Conservation (phyloP, 352 stramenopile genomes). For the Saprolegnia parasitica region DNA sequence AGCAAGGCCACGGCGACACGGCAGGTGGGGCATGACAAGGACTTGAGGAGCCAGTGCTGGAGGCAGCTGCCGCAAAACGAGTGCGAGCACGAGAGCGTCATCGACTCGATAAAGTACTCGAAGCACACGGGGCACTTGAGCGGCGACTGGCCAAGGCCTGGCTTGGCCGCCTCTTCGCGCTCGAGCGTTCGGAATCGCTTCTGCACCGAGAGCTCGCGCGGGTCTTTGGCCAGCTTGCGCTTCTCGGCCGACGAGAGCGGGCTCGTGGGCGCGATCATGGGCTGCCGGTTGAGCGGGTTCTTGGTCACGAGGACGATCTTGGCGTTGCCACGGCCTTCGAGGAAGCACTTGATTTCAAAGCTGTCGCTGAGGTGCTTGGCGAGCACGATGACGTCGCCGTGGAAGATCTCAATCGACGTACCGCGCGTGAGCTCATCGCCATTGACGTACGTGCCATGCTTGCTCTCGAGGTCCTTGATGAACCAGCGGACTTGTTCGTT, state of each 20-base stretch:
- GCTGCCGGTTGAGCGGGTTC: slow-evolving; percentile 6
- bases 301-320: slow-evolving; percentile 18
- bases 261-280: background rate
- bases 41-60: slow-evolving; percentile 70
- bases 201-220: slow-evolving; percentile 12
- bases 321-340: slow-evolving; percentile 23
- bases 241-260: slow-evolving; percentile 6
- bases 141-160: slow-evolving; percentile 7
- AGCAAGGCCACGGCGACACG: slow-evolving; percentile 54
- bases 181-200: slow-evolving; percentile 25
- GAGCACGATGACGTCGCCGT: slow-evolving; percentile 66
- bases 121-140: slow-evolving; percentile 81
- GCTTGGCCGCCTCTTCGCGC: background rate
- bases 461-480: slow-evolving; percentile 70
- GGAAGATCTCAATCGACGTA: slow-evolving; percentile 52
- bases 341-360: slow-evolving; percentile 23
- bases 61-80: slow-evolving; percentile 80
- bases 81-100: slow-evolving; percentile 76
- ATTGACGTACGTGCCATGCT: slow-evolving; percentile 79
- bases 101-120: slow-evolving; percentile 72
- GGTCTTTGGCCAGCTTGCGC: background rate
- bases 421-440: slow-evolving; percentile 51
- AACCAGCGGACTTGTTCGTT: slow-evolving; percentile 42
- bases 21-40: slow-evolving; percentile 74
- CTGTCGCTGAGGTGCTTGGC: slow-evolving; percentile 29